phyloP scores from a whole-genome alignment of 1,139 yeast species.

The Suhomyces chickasaworum region DNA sequence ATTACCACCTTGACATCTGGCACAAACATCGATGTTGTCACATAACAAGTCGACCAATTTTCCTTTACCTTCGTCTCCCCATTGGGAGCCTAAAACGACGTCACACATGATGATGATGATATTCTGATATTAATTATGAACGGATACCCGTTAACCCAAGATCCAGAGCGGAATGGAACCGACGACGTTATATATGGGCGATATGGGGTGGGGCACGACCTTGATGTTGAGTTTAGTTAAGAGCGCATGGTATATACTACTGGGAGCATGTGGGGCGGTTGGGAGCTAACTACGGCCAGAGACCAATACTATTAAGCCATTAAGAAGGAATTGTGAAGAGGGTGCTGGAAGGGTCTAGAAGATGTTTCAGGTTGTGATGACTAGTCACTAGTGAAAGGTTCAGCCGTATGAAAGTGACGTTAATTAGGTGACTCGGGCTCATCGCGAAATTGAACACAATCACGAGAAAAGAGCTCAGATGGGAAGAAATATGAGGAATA shows the following conservation, averaged over 20 bases:
- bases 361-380: neutral
- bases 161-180: conserved; percentile 1
- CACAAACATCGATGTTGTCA: conserved; percentile 93
- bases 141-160: conserved; percentile 18
- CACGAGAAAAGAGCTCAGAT: neutral
- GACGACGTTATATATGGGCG: conserved; percentile 3
- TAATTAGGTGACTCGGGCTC: neutral
- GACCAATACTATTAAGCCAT: no score
- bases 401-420: neutral
- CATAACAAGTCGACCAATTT: conserved; percentile 92
- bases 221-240: neutral
- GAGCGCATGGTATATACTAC: no score
- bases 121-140: conserved; percentile 15
- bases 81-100: conserved; percentile 96
- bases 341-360: neutral
- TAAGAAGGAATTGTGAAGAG: neutral
- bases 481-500: neutral
- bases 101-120: conserved; percentile 64
- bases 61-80: conserved; percentile 99
- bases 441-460: neutral
- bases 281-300: neutral
- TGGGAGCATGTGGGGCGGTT: no score
- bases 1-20: conserved; percentile 98
- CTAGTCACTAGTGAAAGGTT: neutral
- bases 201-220: conserved; percentile 7